Conservation (phyloP, 116 monocot species). For the Posidonia oceanica region DNA sequence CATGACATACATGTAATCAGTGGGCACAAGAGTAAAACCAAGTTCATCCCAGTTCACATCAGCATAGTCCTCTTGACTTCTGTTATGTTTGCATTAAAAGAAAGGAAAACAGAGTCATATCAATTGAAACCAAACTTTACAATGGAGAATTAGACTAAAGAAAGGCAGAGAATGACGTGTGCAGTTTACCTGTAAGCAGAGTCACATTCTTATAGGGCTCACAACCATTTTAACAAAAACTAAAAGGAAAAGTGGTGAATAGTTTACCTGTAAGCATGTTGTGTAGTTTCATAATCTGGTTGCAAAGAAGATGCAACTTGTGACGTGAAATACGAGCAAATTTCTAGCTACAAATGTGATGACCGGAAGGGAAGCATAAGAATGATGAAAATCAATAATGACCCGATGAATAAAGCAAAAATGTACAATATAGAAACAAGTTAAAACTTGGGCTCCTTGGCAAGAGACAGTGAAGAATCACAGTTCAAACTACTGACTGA, state of each 20-base stretch:
- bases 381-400: too few species aligned
- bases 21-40: constrained; percentile 40
- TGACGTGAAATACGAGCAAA: background rate
- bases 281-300: background rate
- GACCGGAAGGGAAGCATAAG: too few species aligned
- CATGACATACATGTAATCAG: constrained; percentile 77
- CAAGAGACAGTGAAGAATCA: too few species aligned
- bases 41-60: constrained; percentile 64
- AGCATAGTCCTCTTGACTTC: constrained; percentile 4
- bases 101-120: background rate
- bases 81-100: background rate
- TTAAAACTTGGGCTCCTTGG: too few species aligned
- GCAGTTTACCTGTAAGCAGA: background rate
- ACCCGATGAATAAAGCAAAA: too few species aligned
- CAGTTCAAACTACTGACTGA: too few species aligned
- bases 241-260: background rate
- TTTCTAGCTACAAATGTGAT: too few species aligned
- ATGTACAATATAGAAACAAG: too few species aligned
- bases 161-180: background rate
- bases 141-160: background rate
- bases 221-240: background rate
- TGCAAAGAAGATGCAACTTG: background rate
- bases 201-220: background rate
- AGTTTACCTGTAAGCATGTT: background rate
- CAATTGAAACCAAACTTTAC: background rate